Base-by-base conservation (phyloP, 805 yeast genomes). In the Kluyveromyces dobzhanskii region DNA sequence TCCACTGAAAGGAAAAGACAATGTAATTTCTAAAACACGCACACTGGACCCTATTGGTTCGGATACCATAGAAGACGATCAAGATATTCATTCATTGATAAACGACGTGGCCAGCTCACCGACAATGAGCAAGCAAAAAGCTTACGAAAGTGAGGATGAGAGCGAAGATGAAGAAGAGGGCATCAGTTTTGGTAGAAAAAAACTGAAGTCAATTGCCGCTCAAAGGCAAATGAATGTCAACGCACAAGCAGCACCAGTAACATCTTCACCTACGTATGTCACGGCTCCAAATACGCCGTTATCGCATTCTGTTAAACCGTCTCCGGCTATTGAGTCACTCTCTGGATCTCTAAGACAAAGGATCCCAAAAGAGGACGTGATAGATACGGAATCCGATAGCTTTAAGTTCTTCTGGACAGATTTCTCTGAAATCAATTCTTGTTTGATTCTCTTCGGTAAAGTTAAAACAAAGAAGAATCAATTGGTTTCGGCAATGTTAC, bases 351-450 rank as follows among this genome's bases (percentile, higher is more conserved):
- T 31, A 12, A 30, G 37, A 21, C 44, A 42, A 41, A 59, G 48
- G 32, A 59, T 41, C 35, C 35, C 43, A 4, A 48, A 50, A 24
- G 54, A 52, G 4, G 48, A 50, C 31, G 57, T 69, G 17, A 63
- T 66, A 12, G 59, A 61, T 25, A 62, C 67, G 7, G 60, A 61
- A n/a, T 59, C 67, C 3, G 73, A 71, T 32, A 48, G 69, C 1
- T 72, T 87, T 55, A 74, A 75, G 50, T 78, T 90, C 79, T 92
- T 73, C 59, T 92, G 97, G 97, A 62, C 84, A 23, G 98, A 92
- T 60, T 87, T 78, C 57, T 70, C 82, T 17, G 97, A 90, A 56
- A 76, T 81, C 10, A 84, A 80, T 42, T 72, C 72, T 48, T 63
- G 78, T 0, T 62, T 92, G 35, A 57, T 85, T 14, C 66, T 92